Percentiles rank a stretch among this genome's conserved stretches.
These are phyloP conservation scores for Candida smagusa DNA, from an alignment of 1,139 yeast genomes.

Conservation along the genomic window DNA sequence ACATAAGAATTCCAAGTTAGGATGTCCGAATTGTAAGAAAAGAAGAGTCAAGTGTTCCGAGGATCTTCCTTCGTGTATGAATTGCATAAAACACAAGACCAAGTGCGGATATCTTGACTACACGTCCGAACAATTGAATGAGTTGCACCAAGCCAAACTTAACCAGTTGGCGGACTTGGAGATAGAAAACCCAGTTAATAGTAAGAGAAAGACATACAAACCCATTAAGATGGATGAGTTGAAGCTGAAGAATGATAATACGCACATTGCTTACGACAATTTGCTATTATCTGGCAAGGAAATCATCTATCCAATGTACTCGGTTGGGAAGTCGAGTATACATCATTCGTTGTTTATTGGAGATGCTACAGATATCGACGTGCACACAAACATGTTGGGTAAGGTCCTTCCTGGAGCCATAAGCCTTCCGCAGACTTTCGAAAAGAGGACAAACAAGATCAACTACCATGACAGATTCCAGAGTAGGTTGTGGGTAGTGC, in stretches of 20 bases:
- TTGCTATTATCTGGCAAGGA: slow-evolving; percentile 15
- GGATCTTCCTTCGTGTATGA: slow-evolving; percentile 39
- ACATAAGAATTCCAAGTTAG: slow-evolving; percentile 20
- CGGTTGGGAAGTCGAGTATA: slow-evolving; percentile 13
- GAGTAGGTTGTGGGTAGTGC: slow-evolving; percentile 1
- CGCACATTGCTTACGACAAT: slow-evolving; percentile 18
- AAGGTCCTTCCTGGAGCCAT: slow-evolving; percentile 11
- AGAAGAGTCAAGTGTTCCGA: slow-evolving; percentile 45
- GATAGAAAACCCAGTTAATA: not conserved
- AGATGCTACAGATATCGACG: not conserved
- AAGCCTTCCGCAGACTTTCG: slow-evolving; percentile 1
- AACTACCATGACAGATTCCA: slow-evolving; percentile 14
- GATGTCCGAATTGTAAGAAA: slow-evolving; percentile 45
- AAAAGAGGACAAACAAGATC: slow-evolving; percentile 2
- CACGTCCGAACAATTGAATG: slow-evolving; percentile 32
- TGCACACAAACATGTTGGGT: too few relatives aligned
- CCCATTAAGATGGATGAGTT: too few relatives aligned
- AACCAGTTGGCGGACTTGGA: slow-evolving; percentile 10
- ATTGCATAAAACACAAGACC: slow-evolving; percentile 41
- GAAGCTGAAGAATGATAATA: too few relatives aligned
- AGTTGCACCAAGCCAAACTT: slow-evolving; percentile 21
- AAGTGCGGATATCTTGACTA: slow-evolving; percentile 41
- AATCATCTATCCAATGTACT: slow-evolving; percentile 41
- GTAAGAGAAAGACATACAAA: not conserved
- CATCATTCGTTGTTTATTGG: not conserved